These are phyloP conservation scores for Penicillium sp. DNA, from an alignment of 2,329 filamentous ascomycete genomes.

Conservation along the genomic window DNA sequence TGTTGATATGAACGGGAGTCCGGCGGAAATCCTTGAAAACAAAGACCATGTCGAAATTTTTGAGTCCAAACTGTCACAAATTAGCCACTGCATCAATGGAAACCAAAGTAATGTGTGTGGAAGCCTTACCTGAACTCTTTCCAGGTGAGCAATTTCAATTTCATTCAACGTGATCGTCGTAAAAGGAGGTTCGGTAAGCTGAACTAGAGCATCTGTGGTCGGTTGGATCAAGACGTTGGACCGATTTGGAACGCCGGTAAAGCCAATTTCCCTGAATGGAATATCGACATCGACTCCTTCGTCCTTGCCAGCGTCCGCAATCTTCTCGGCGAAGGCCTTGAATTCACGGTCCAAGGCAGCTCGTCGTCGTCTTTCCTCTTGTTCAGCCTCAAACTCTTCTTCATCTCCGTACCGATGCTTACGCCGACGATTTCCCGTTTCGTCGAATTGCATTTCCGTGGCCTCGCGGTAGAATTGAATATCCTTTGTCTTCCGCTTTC, in stretches of 20 bases:
- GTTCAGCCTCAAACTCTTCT: conserved; percentile 97
- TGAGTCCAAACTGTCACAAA: conserved; percentile 75
- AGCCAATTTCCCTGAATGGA: conserved; percentile 92
- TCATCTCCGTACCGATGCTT: conserved; percentile 98
- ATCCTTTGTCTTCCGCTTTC: conserved; percentile 98
- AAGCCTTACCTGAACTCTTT: conserved; percentile 69
- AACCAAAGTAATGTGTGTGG: neutral
- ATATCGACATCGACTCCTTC: conserved; percentile 93
- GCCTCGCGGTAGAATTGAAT: conserved; percentile 98
- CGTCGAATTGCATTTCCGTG: conserved; percentile 97
- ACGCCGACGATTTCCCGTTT: conserved; percentile 95
- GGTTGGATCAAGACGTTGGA: conserved; percentile 95
- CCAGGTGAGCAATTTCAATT: conserved; percentile 92
- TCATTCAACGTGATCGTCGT: conserved; percentile 93
- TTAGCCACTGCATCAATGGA: conserved; percentile 23
- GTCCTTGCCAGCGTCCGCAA: conserved; percentile 88
- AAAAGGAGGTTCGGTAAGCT: conserved; percentile 95
- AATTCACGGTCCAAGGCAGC: conserved; percentile 94
- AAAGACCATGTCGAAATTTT: conserved; percentile 98
- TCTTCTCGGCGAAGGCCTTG: conserved; percentile 95
- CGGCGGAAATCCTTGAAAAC: conserved; percentile 96
- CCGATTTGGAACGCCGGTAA: conserved; percentile 93
- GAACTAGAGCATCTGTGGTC: conserved; percentile 93
- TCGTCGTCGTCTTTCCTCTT: conserved; percentile 87
- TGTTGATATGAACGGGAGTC: conserved; percentile 92